Evolutionary conservation across 371 early-diverging fungal genomes (phyloP), one percentile per base, ranked within the genome.

Genomic region (Lichtheimia hyalospora): DNA sequence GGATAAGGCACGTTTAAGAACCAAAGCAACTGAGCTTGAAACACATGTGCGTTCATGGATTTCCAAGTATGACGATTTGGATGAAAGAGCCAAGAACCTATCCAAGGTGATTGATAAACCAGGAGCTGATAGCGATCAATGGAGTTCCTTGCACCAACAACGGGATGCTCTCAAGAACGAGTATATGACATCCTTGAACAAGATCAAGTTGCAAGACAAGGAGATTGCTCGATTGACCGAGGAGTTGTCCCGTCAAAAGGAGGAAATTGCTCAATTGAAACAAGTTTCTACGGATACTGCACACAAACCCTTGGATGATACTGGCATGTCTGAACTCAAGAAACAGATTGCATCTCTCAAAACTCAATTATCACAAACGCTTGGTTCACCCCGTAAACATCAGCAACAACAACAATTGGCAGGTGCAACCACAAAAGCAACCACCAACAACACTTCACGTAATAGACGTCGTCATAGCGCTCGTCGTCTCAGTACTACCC

Each of bases 201-300:
- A 86, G 65, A 76, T 89, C 59, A 75, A 82, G 52, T 78, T 81
- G 28, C 84, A 89, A 54, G 91, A 92, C 40, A 74, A 80, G 14
- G 86, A 90, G 51, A 87, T 92, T 58, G 70, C 77, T 42, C 74
- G 79, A 20, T 77, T 92, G 27, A 79, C 74, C 72, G 84, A 75
- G 28, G 88, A 89, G 58, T 70, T 91, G 51, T 61, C 77, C 14
- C 77, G 79, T 57, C 82, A 84, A 61, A 84, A 87, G 60, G 89
- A 91, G 27, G 91, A 91, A 73, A 85, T 92, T 14, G 77, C 85
- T n/a, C 79, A 79, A 54, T 74, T 96, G 42, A 41, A 46, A 41
- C 23, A 56, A 14, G 56, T 24, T 21, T 62, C 62, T 1, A 77
- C 87, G 27, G 77, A 75, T 55, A 23, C 64, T 14, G 64, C 60